These are phyloP conservation scores for Brasilioporus rufonigricans DNA, from an alignment of 768 basidiomycete species.

Conservation along the genomic window DNA sequence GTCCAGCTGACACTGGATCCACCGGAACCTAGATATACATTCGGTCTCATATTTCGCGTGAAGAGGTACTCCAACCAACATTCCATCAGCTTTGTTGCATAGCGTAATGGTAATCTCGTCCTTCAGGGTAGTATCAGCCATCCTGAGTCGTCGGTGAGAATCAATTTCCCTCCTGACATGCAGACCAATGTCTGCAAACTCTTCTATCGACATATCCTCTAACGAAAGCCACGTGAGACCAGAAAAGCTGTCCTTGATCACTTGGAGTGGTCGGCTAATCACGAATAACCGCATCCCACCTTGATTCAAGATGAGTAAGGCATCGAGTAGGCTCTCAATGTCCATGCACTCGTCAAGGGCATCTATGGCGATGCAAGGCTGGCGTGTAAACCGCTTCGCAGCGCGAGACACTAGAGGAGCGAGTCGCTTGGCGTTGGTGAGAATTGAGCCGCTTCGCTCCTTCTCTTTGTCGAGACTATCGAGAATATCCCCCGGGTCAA, in stretches of 20 bases:
- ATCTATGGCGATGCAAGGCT: background rate
- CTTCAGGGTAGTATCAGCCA: background rate
- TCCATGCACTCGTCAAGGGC: background rate
- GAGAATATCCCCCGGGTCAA: too few species aligned
- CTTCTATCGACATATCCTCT: background rate
- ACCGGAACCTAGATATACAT: constrained; percentile 10
- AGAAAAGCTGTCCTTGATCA: background rate
- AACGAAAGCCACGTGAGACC: too few species aligned
- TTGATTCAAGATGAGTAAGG: background rate
- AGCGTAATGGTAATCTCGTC: background rate
- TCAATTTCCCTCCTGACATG: background rate
- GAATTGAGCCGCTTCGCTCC: too few species aligned
- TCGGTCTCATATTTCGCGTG: too few species aligned
- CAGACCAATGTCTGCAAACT: background rate
- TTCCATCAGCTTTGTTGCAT: background rate
- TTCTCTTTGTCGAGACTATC: too few species aligned
- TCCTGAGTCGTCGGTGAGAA: background rate
- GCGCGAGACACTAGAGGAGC: background rate
- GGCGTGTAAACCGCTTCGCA: background rate
- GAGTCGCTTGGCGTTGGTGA: background rate
- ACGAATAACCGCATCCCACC: background rate
- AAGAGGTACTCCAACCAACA: background rate
- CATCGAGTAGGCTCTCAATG: background rate
- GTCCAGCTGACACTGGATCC: constrained; percentile 17
- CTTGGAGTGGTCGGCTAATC: background rate